Evolutionary conservation across 495 filamentous ascomycete genomes (phyloP).

Genomic region (Halenospora varia): DNA sequence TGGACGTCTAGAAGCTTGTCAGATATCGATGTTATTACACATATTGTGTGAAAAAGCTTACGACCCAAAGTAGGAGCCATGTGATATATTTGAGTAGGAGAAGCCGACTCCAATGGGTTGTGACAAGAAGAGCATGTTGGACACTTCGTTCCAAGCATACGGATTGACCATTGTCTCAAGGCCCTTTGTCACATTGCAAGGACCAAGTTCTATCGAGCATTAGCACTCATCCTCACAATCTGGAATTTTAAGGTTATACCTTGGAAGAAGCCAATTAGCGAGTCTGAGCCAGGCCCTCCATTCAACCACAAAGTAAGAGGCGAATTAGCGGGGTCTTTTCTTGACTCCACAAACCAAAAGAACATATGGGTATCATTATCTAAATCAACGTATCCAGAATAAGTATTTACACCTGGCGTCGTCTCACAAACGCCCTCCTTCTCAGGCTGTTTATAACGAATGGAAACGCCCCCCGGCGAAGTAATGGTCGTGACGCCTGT

Average conservation of each 20-base stretch:
- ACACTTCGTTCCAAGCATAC: slow-evolving; percentile 60
- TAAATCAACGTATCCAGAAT: slow-evolving; percentile 10
- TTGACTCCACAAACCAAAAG: slow-evolving; percentile 69
- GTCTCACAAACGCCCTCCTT: slow-evolving; percentile 38
- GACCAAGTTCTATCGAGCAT: slow-evolving; percentile 46
- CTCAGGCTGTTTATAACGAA: slow-evolving; percentile 49
- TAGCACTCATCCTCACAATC: slow-evolving; percentile 15
- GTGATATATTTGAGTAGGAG: slow-evolving; percentile 42
- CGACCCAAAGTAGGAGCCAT: slow-evolving; percentile 15
- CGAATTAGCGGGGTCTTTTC: slow-evolving; percentile 47
- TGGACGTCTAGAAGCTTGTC: background rate
- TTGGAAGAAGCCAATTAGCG: slow-evolving; percentile 61
- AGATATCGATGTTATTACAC: background rate
- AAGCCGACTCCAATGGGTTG: slow-evolving; percentile 61
- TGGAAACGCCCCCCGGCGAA: slow-evolving; percentile 50
- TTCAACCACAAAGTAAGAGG: slow-evolving; percentile 60
- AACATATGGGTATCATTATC: slow-evolving; percentile 61
- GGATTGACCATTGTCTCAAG: slow-evolving; percentile 51
- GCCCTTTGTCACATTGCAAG: slow-evolving; percentile 51
- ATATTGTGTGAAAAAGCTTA: too few species aligned
- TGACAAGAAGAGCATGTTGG: slow-evolving; percentile 62
- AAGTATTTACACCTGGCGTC: slow-evolving; percentile 25
- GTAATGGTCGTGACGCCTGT: slow-evolving; percentile 53
- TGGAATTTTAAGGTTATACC: slow-evolving; percentile 29
- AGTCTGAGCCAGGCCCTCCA: slow-evolving; percentile 54